These are phyloP conservation scores for Pulveroboletus sp. DNA, from an alignment of 768 basidiomycete genomes.

Conservation along the genomic window DNA sequence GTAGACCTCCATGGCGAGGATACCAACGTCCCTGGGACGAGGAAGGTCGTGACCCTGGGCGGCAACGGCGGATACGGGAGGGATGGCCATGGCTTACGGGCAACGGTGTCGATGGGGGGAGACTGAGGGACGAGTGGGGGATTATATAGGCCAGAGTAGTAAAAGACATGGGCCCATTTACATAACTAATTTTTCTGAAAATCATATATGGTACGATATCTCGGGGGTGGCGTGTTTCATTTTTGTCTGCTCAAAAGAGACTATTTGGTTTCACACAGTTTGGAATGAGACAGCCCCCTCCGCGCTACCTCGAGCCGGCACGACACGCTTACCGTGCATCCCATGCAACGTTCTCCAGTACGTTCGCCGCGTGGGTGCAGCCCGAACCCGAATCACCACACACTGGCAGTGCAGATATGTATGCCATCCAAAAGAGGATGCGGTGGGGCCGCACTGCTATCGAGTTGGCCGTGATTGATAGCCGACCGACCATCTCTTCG, in stretches of 20 bases:
- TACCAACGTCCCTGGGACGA: constrained; percentile 90
- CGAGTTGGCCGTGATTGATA: too few relatives aligned
- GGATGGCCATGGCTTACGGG: constrained; percentile 21
- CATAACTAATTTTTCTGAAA: constrained; percentile 19
- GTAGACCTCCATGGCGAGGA: constrained; percentile 92
- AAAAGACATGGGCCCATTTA: constrained; percentile 13
- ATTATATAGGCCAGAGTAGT: constrained; percentile 20
- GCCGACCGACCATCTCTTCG: too few relatives aligned
- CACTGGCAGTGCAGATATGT: not conserved
- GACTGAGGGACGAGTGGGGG: not conserved
- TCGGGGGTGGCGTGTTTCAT: constrained; percentile 26
- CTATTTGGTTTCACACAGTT: not conserved
- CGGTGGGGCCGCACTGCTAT: too few relatives aligned
- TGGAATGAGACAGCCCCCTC: not conserved
- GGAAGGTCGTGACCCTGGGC: constrained; percentile 19
- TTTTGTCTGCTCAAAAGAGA: too few relatives aligned
- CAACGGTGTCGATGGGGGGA: not conserved
- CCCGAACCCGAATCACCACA: not conserved
- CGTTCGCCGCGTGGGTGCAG: not conserved
- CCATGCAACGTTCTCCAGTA: not conserved
- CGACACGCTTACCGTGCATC: too few relatives aligned
- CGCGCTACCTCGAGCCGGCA: too few relatives aligned
- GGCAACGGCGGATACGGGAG: constrained; percentile 9
- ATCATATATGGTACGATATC: constrained; percentile 27
- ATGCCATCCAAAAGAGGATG: not conserved